These are phyloP conservation scores for Pseudotsuga menziesii DNA, from an alignment of 75 land plant genomes.

Conservation along the genomic window DNA sequence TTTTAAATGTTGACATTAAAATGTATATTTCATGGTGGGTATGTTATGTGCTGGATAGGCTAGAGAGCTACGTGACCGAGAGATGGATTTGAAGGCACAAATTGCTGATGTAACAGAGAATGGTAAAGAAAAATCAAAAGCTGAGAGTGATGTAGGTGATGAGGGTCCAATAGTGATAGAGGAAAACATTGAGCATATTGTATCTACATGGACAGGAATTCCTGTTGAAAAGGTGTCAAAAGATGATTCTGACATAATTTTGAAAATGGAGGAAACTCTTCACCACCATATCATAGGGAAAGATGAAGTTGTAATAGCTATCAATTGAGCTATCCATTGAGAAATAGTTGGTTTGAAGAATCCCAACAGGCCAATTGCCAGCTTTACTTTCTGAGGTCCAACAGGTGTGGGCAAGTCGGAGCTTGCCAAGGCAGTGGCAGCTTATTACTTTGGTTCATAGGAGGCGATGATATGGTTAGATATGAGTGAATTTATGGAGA, in stretches of 20 bases:
- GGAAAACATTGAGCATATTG: conserved; percentile 45
- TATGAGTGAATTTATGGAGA: conserved; percentile 63
- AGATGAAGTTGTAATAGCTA: conserved; percentile 57
- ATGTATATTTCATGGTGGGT: background rate
- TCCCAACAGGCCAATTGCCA: conserved; percentile 55
- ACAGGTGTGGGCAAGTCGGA: conserved; percentile 64
- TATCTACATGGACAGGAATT: conserved; percentile 53
- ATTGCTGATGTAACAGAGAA: conserved; percentile 34
- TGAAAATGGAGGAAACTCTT: conserved; percentile 59
- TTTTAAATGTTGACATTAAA: background rate
- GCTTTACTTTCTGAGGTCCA: conserved; percentile 63
- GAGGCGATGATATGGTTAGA: conserved; percentile 59
- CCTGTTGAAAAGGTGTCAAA: conserved; percentile 57
- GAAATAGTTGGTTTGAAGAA: conserved; percentile 54
- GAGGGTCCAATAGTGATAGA: conserved; percentile 34
- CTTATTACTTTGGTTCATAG: conserved; percentile 54
- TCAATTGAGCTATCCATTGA: conserved; percentile 48
- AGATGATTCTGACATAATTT: conserved; percentile 45
- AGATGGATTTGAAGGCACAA: conserved; percentile 48
- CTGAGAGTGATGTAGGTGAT: conserved; percentile 40
- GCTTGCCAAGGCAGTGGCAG: conserved; percentile 54
- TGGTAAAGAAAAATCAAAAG: conserved; percentile 39
- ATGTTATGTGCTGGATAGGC: conserved; percentile 14
- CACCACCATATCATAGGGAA: conserved; percentile 48
- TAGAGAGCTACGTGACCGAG: conserved; percentile 44